phyloP scores from a whole-genome alignment of 345 rosid species.

The Hirschfeldia incana region DNA sequence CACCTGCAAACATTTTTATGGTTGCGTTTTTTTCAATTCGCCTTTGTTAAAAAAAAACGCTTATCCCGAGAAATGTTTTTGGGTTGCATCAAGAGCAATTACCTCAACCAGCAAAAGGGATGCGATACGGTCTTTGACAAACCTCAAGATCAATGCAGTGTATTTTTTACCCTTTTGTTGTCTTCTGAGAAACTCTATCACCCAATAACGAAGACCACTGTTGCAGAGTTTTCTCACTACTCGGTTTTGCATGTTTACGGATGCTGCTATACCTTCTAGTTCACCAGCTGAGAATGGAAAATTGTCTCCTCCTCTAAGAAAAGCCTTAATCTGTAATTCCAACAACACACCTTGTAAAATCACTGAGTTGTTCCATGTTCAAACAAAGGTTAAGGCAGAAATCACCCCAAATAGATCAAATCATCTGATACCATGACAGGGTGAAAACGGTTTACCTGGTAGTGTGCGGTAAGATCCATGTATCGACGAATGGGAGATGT shows the following conservation, averaged over 20 bases:
- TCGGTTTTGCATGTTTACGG: conserved; percentile 62
- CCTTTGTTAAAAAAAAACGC: not conserved
- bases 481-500: conserved; percentile 97
- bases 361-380: not conserved
- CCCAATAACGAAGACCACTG: conserved; percentile 87
- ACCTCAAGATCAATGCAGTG: conserved; percentile 72
- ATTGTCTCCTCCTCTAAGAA: conserved; percentile 80
- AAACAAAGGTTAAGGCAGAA: not conserved
- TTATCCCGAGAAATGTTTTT: not conserved
- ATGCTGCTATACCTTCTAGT: conserved; percentile 82
- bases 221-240: conserved; percentile 58
- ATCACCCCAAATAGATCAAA: not conserved
- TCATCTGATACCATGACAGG: not conserved
- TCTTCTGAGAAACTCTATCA: conserved; percentile 71
- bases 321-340: conserved; percentile 66
- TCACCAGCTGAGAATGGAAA: conserved; percentile 86
- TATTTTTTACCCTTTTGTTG: conserved; percentile 72
- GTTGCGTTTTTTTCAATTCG: not conserved
- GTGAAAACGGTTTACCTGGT: conserved; percentile 54
- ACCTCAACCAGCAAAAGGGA: conserved; percentile 81
- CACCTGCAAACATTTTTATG: conserved; percentile 51
- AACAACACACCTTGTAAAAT: not conserved
- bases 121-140: conserved; percentile 81
- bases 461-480: conserved; percentile 95
- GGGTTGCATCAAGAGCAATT: conserved; percentile 11